These are phyloP conservation scores for Antitrichia curtipendula DNA, from an alignment of 225 moss, liverwort and hornwort species.

Conservation along the genomic window DNA sequence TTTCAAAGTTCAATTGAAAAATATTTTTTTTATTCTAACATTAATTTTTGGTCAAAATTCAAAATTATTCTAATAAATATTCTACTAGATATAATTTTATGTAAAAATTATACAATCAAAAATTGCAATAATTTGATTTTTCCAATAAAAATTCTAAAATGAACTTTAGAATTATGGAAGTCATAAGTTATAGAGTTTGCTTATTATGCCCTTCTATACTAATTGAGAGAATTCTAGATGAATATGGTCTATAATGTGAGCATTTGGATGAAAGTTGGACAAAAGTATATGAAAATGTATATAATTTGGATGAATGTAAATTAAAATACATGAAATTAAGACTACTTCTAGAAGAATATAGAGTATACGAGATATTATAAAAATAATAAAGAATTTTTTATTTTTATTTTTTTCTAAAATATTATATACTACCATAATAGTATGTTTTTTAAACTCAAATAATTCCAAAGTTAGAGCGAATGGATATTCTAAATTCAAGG, in stretches of 20 bases:
- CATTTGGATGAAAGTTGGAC: not conserved
- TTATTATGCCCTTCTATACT: accelerated
- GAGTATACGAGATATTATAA: not conserved
- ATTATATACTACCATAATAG: not conserved
- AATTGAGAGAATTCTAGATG: not conserved
- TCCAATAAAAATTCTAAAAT: too few species aligned
- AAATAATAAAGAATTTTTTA: not conserved
- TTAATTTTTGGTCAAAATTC: too few species aligned
- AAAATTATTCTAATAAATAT: too few species aligned
- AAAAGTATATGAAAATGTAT: not conserved
- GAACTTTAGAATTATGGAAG: not conserved
- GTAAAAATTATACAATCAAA: accelerated
- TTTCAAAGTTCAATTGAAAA: too few species aligned
- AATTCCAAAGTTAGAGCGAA: not conserved
- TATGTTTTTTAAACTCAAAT: not conserved
- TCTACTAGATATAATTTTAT: not conserved
- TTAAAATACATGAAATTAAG: not conserved
- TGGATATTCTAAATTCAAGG: too few species aligned
- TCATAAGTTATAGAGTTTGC: not conserved
- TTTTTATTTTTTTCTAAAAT: not conserved
- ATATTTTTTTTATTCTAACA: too few species aligned
- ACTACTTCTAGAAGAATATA: not conserved
- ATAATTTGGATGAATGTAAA: not conserved
- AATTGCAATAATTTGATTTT: not conserved
- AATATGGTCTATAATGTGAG: not conserved